Base-by-base conservation (phyloP, 2,329 filamentous ascomycete species). In the Cercospora citrullina region DNA sequence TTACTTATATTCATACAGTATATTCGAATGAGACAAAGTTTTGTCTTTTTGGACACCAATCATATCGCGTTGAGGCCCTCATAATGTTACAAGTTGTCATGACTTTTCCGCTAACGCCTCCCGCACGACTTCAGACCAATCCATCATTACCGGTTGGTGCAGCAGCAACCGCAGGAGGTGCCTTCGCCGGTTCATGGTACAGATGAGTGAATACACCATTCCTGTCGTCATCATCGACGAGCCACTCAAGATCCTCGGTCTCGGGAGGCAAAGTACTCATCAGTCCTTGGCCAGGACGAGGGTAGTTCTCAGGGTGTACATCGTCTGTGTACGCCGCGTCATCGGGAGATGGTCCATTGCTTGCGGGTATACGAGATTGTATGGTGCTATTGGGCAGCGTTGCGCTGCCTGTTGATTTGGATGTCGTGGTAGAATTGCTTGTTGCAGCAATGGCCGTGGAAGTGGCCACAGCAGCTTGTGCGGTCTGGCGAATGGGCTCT, bases 281-380 rank as follows among this genome's bases (percentile, higher is more conserved):
- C 5, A 91, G 80, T 1, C 89, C 89, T 64, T 88, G 84, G 1
- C 89, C 89, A 6, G 88, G 81, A 69, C 85, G 85, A 0, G 88
- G 88, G 71, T 90, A 90, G 53, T 88, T 83, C 30, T 86, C 84
- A 5, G 84, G 83, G 26, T 84, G 83, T 67, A 83, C 81, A 64
- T 83, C 81, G 2, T 79, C 66, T 51, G 82, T 81, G 73, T 88
- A 87, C 57, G 86, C 85, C 42, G 86, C 83, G 58, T 87, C 84
- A 68, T 85, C 84, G 18, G 60, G 64, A 33, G 62, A 16, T 12
- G 62, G 60, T 3, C 31, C 62, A 12, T 65, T 30, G 16, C 53
- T 58, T 16, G 16, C 66, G 53, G 26, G n/a, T 31, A 10, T 39
- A 36, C 14, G 48, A 28, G 65, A 10, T 14, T 55, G 48, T 28